A percentile compares a stretch with the other conserved stretches of the same genome.
These are phyloP conservation scores for Chrysoporthe cubensis DNA, from an alignment of 2,329 filamentous ascomycete species.

Conservation along the genomic window DNA sequence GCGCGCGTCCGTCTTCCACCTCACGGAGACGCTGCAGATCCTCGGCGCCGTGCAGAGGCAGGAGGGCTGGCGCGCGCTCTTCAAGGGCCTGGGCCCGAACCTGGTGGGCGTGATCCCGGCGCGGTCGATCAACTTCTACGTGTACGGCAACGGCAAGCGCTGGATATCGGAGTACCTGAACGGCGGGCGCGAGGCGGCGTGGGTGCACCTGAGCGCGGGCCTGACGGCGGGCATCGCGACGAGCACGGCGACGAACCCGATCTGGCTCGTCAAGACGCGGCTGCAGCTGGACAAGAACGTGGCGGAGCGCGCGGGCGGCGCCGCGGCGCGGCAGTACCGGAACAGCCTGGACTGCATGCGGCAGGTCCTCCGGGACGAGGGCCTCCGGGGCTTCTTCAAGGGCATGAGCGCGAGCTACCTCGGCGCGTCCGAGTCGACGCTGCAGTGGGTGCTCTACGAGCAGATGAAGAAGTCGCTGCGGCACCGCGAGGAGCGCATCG, in stretches of 20 bases:
- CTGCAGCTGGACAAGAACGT: conserved; percentile 89
- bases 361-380: conserved; percentile 81
- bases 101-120: conserved; percentile 88
- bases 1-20: conserved; percentile 71
- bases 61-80: conserved; percentile 85
- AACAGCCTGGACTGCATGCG: conserved; percentile 88
- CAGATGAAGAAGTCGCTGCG: conserved; percentile 81
- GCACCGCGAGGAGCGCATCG: conserved; percentile 62
- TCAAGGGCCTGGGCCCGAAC: conserved; percentile 92
- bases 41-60: conserved; percentile 76
- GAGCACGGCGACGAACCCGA: conserved; percentile 90
- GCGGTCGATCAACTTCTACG: conserved; percentile 89
- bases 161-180: conserved; percentile 78
- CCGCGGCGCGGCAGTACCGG: conserved; percentile 70
- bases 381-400: conserved; percentile 81
- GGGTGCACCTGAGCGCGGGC: conserved; percentile 78
- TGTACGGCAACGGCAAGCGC: conserved; percentile 89
- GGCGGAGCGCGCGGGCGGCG: conserved; percentile 61
- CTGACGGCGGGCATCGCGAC: conserved; percentile 81
- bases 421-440: conserved; percentile 84
- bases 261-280: conserved; percentile 95
- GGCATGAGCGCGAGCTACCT: conserved; percentile 91
- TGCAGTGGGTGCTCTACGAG: conserved; percentile 96
- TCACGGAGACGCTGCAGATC: conserved; percentile 85
- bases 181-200: conserved; percentile 68